Base-by-base conservation (phyloP, 1,284 basidiomycete species). In the Puccinia brachypodii region DNA sequence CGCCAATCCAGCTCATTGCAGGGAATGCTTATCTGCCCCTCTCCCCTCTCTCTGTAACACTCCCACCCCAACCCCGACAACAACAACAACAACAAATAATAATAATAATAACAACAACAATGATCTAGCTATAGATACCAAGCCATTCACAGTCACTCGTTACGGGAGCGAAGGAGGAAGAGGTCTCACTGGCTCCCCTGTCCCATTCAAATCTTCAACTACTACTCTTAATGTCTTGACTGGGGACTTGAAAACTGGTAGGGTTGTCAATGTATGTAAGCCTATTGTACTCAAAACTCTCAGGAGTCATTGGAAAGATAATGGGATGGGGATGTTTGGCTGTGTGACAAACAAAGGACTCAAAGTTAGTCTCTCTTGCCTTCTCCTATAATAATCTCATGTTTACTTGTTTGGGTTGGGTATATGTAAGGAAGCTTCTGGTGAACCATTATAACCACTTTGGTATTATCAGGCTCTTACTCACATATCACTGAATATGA, bases 311-410 rank as follows among this genome's bases (percentile, higher is more conserved):
- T 81, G 71, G 71, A 66, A 72, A 25, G 16, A 28, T 33, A 62
- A 81, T 58, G 79, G 79, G 9, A 50, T 14, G 9, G 79, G 79
- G 16, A 81, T 81, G 79, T 81, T 81, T 69, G 79, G 79, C 22
- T 81, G 79, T 47, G 79, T 81, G 19, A 75, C 79, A 16, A 81
- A 81, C 28, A 72, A 81, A 42, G 79, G 79, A 2, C 62, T 81
- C 8, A 81, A 81, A 72, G 79, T 81, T 11, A 1, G 78, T 73
- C 66, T 22, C 25, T 31, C 28, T 36, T 6, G 4, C 36, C 25
- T 14, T 19, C 25, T 50, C 47, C 11, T 50, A 47, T 62, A 11
- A 31, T 14, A 62, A 62, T n/a, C n/a, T n/a, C n/a, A n/a, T n/a
- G n/a, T n/a, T n/a, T n/a, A n/a, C 9, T 36, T 3, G 3, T n/a